Evolutionary conservation across 176 grass and related monocot genomes (phyloP), one percentile per base, ranked within the genome.

Genomic region (Avena eriantha): DNA sequence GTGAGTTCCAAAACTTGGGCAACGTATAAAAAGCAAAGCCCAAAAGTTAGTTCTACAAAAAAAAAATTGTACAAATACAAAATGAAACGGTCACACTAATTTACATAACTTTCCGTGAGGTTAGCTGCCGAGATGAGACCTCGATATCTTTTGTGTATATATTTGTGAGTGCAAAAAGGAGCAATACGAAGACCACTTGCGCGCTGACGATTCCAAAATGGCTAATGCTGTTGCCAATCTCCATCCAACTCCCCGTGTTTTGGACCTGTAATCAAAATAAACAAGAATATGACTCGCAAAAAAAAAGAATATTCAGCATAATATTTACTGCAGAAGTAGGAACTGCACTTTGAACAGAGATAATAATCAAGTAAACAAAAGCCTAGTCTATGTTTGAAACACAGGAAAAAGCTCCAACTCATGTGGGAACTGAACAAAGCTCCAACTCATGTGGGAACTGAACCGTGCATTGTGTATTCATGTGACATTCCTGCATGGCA

Each of bases 161-260:
- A 88, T 95, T 98, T 69, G 96, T 95, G 3, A 98, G 86, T 14
- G 96, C 96, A 65, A 98, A 98, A 73, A 98, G 96, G 54, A 98
- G 85, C 93, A 98, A 84, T 72, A 98, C 80, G 64, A 98, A 98
- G 35, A 98, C 93, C 59, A 98, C 96, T 91, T 95, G 96, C 18
- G 96, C 96, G 49, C 93, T 98, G 86, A 98, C 87, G 29, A 95
- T 95, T 61, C 91, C 93, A 5, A 95, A 98, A 94, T 98, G 96
- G 68, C 93, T 98, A 78, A 98, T 98, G 90, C 88, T 95, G 78
- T 95, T 98, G 41, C 96, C 96, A 59, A 95, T 98, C 87, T 98
- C 96, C 96, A 98, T 98, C 96, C 96, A 98, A 58, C 96, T 98
- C 14, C 96, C 96, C 1, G 93, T 95, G 85, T 95, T 98, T 69